A percentile compares a stretch with the other conserved stretches of the same genome.
These are phyloP conservation scores for Pharnaceum exiguum DNA, from an alignment of 148 eudicot species.

Conservation along the genomic window DNA sequence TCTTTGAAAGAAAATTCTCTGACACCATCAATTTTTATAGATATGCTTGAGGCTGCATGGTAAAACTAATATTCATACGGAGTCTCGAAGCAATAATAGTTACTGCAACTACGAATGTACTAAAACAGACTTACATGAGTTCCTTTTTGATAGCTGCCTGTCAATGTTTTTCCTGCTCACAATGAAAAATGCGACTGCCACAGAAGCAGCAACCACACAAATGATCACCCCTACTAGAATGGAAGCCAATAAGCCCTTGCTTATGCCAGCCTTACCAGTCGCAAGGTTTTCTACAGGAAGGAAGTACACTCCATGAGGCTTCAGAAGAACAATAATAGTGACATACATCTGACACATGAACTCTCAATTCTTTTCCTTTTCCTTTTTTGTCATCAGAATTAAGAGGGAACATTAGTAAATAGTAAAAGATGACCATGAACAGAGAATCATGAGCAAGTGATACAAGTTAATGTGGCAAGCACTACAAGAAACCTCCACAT, in stretches of 20 bases:
- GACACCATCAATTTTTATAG: slow-evolving; percentile 74
- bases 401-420: no score
- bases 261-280: slow-evolving; percentile 26
- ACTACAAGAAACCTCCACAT: no score
- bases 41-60: slow-evolving; percentile 57
- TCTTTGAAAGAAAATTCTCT: slow-evolving; percentile 67
- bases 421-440: neutral
- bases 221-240: slow-evolving; percentile 34
- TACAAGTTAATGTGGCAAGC: no score
- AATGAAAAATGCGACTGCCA: slow-evolving; percentile 33
- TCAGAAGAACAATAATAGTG: neutral
- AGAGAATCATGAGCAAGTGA: no score
- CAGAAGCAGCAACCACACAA: slow-evolving; percentile 34
- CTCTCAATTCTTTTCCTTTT: no score
- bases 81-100: neutral
- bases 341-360: neutral
- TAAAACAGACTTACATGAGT: slow-evolving; percentile 41
- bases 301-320: slow-evolving; percentile 8
- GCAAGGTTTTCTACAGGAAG: slow-evolving; percentile 32
- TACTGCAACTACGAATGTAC: neutral
- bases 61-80: slow-evolving; percentile 1
- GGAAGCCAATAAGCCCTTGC: slow-evolving; percentile 42
- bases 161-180: slow-evolving; percentile 34
- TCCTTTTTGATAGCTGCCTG: slow-evolving; percentile 28
- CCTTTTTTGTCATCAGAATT: no score